Percentiles rank a stretch among this genome's conserved stretches.
Evolutionary conservation across 169 alveolate species (phyloP).

Genomic region (Eimeria falciformis): DNA sequence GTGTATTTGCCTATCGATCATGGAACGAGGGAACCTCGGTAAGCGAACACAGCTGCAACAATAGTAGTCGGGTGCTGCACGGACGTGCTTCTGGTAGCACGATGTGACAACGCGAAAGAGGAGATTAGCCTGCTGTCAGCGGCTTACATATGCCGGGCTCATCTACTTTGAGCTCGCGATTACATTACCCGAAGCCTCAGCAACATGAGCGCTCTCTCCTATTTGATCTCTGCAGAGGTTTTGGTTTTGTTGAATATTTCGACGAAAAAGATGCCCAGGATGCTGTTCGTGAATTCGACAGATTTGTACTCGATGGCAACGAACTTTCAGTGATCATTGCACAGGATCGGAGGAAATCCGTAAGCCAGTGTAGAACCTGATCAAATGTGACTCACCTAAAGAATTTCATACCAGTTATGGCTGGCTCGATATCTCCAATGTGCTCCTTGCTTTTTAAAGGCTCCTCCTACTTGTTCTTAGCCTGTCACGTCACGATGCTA

Average conservation of each 20-base stretch:
- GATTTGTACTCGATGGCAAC: constrained; percentile 90
- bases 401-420: too few species aligned
- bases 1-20: constrained; percentile 91
- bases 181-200: too few species aligned
- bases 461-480: too few species aligned
- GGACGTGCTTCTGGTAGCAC: neutral
- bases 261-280: constrained; percentile 91
- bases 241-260: constrained; percentile 93
- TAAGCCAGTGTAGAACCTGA: neutral
- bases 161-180: too few species aligned
- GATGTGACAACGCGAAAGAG: too few species aligned
- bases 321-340: constrained; percentile 91
- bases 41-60: neutral
- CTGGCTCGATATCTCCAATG: too few species aligned
- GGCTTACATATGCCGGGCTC: too few species aligned
- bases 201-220: too few species aligned
- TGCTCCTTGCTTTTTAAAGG: too few species aligned
- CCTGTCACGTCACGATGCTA: neutral
- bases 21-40: constrained; percentile 86
- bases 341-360: constrained; percentile 92
- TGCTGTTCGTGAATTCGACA: constrained; percentile 91
- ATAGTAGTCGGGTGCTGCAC: neutral
- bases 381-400: too few species aligned
- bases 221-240: constrained; percentile 84
- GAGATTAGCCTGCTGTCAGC: too few species aligned